Evolutionary conservation across 306 rosid genomes (phyloP), one percentile per base, ranked within the genome.

Genomic region (Senna tora): DNA sequence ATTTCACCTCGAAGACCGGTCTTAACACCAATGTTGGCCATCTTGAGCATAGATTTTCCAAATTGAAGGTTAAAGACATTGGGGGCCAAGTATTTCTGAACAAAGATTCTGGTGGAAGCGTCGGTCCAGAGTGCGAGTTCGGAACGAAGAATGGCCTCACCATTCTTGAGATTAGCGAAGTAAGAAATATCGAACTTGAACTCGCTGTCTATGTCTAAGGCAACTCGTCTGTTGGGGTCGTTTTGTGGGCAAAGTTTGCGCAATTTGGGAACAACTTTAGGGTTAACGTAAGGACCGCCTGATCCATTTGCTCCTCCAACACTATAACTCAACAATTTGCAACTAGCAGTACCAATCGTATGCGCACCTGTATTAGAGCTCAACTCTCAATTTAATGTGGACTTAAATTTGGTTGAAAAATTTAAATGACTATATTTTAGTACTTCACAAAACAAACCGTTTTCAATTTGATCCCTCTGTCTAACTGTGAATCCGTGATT

Each of bases 321-420:
- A 69, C 88, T 81, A 71, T 80, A 59, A 0, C 66, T 54, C 57
- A 84, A 71, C 42, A 46, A 64, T 21, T 6, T 56, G 68, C 91
- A 84, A 7, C 78, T 73, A 2, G 79, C 1, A 0, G 80, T 84
- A 0, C 91, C 91, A 53, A 84, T 84, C 14, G 88, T 87, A 30
- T 87, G 91, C 10, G 82, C 88, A 46, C 88, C 90, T 80, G 47
- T 5, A n/a, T n/a, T n/a, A n/a, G n/a, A n/a, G n/a, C n/a, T n/a
- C n/a, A n/a, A n/a, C n/a, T n/a, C n/a, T n/a, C n/a, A n/a, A n/a
- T n/a, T n/a, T n/a, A n/a, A n/a, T n/a, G n/a, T n/a, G n/a, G n/a
- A n/a, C n/a, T n/a, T n/a, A n/a, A n/a, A n/a, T n/a, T n/a, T n/a
- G n/a, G n/a, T n/a, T n/a, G n/a, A n/a, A n/a, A n/a, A n/a, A n/a